Conservation (phyloP, 2,329 filamentous ascomycete species). For the Teratosphaeriaceae sp. region DNA sequence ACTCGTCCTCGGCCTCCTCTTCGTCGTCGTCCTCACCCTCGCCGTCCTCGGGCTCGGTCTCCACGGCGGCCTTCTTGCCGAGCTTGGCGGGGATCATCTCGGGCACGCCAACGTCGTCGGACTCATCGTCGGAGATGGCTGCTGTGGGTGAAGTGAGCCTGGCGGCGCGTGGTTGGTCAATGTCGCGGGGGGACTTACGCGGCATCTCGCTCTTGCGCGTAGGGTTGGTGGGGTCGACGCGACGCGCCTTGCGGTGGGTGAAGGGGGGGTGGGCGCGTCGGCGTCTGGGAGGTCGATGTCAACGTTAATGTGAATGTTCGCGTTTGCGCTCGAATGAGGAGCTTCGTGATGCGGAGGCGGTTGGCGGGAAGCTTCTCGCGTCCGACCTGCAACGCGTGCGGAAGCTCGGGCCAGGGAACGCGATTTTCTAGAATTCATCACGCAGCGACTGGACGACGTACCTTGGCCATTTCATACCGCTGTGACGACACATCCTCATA, state of each 20-base stretch:
- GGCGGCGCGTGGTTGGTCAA: slow-evolving; percentile 25
- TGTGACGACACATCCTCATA: background rate
- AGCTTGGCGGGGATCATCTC: slow-evolving; percentile 12
- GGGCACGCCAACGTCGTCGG: slow-evolving; percentile 22
- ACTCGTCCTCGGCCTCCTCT: slow-evolving; percentile 51
- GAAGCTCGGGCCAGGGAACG: background rate
- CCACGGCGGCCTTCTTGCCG: slow-evolving; percentile 20
- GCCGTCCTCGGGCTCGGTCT: slow-evolving; percentile 23
- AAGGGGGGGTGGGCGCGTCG: background rate
- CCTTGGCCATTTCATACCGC: too few relatives aligned
- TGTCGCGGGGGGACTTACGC: slow-evolving; percentile 16
- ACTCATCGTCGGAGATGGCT: slow-evolving; percentile 34
- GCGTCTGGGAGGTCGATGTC: background rate
- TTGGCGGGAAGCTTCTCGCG: too few relatives aligned
- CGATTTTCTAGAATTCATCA: background rate
- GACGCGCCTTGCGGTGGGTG: too few relatives aligned
- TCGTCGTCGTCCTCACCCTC: slow-evolving; percentile 34
- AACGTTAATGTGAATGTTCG: background rate
- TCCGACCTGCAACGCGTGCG: background rate
- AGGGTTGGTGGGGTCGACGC: too few relatives aligned
- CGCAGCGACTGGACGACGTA: background rate
- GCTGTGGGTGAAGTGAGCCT: slow-evolving; percentile 22
- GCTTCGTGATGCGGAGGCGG: background rate
- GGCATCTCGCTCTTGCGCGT: slow-evolving; percentile 22
- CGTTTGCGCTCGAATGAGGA: background rate